Conservation (phyloP, 768 basidiomycete genomes). For the Nidula microcarpa region DNA sequence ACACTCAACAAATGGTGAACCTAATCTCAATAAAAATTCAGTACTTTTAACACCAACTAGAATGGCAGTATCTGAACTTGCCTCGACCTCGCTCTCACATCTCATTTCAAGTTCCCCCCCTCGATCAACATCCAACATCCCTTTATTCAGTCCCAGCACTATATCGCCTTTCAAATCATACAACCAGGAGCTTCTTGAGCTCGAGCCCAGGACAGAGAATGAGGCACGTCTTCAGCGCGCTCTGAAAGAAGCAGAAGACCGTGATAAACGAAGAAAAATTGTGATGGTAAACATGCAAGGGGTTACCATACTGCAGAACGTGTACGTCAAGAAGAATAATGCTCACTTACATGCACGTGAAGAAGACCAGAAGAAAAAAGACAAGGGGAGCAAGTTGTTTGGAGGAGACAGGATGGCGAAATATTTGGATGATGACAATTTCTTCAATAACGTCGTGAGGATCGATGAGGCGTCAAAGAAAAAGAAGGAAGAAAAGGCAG, state of each 20-base stretch:
- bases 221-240: background rate
- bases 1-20: too few species aligned
- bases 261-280: background rate
- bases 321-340: background rate
- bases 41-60: background rate
- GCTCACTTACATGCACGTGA: background rate
- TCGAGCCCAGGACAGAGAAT: background rate
- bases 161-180: background rate
- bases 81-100: constrained; percentile 1
- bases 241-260: background rate
- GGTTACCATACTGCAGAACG: background rate
- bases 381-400: background rate
- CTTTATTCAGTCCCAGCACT: constrained; percentile 3
- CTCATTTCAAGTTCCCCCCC: background rate
- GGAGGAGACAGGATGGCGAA: background rate
- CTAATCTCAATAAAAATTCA: too few species aligned
- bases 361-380: background rate
- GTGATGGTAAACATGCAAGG: background rate
- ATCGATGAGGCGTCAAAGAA: background rate
- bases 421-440: background rate
- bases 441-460: background rate
- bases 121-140: constrained; percentile 1
- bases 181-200: background rate
- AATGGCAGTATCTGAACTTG: constrained; percentile 1
- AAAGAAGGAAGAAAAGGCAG: background rate